Evolutionary conservation across 371 early-diverging fungal species (phyloP), one percentile per base, ranked within the genome.

Genomic region (Enterospora canceri): DNA sequence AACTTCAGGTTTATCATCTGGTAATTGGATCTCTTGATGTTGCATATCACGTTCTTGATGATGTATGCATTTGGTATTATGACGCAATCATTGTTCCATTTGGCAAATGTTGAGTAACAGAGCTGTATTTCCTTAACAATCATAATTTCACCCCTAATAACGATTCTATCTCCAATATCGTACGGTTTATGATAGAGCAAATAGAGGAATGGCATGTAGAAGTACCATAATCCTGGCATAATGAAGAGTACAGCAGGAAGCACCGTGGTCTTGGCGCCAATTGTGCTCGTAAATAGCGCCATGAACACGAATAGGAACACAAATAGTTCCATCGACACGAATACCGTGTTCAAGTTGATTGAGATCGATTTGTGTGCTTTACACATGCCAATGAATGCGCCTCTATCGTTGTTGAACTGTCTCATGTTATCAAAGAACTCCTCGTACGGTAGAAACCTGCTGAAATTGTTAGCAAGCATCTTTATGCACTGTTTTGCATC

Each of bases 131-230:
- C 60, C 33, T 70, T 60, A 3, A 82, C 82, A 21, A 82, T 68
- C 61, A 78, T 60, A 34, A 75, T 79, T 29, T 76, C 76, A 56
- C 66, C 73, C 46, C 74, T 68, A n/a, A 82, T 59, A 62, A 58
- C 55, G 12, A 82, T 68, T 63, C 80, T 58, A 61, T 82, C 82
- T 15, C 80, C 82, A 12, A 74, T 68, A 56, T 82, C 80, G 33
- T 75, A 82, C 2, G 82, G 82, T 69, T 79, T 77, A 12, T 71
- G 63, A 26, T 73, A 69, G 31, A 79, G 35, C 12, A 82, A 67
- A 67, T 79, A 82, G 24, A 78, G 59, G 58, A 82, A 79, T 21
- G 79, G 73, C n/a, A 76, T 75, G 40, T 65, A 48, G 0, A 65
- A 47, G 29, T 33, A 48, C 33, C 67, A 56, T 49, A 70, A 54